Evolutionary conservation across 805 yeast species (phyloP).

Genomic region (Grigorovia humatica): DNA sequence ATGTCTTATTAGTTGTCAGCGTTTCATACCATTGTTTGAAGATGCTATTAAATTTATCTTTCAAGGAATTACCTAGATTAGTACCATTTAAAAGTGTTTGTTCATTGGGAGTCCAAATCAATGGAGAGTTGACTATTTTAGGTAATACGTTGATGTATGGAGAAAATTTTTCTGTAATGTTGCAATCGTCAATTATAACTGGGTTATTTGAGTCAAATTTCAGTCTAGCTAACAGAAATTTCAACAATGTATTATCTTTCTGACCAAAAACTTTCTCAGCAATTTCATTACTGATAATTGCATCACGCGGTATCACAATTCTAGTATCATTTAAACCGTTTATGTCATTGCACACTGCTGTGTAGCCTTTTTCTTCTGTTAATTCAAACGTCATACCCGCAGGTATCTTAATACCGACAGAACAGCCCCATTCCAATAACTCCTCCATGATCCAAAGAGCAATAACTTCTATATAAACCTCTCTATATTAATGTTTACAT

Average conservation of each 20-base stretch:
- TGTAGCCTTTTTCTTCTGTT: slow-evolving; percentile 30
- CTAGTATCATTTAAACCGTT: slow-evolving; percentile 18
- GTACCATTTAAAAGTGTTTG: slow-evolving; percentile 49
- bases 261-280: slow-evolving; percentile 17
- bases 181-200: slow-evolving; percentile 2
- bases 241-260: slow-evolving; percentile 28
- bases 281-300: slow-evolving; percentile 23
- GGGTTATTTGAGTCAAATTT: slow-evolving; percentile 26
- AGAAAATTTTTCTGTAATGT: slow-evolving; percentile 18
- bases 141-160: slow-evolving; percentile 49
- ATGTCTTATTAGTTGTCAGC: not conserved
- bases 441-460: not conserved
- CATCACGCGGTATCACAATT: slow-evolving; percentile 21
- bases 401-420: slow-evolving; percentile 30
- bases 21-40: slow-evolving; percentile 51
- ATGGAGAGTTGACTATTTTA: slow-evolving; percentile 40
- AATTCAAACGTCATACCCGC: slow-evolving; percentile 27
- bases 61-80: slow-evolving; percentile 47
- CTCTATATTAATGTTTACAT: too few relatives aligned
- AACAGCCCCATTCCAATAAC: slow-evolving; percentile 31
- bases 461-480: too few relatives aligned
- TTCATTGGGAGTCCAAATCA: slow-evolving; percentile 50
- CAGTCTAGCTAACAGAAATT: slow-evolving; percentile 34
- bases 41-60: slow-evolving; percentile 36
- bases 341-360: slow-evolving; percentile 21